phyloP scores from a whole-genome alignment of 371 early-diverging fungal species.

The Syncephalastrum contaminatum region DNA sequence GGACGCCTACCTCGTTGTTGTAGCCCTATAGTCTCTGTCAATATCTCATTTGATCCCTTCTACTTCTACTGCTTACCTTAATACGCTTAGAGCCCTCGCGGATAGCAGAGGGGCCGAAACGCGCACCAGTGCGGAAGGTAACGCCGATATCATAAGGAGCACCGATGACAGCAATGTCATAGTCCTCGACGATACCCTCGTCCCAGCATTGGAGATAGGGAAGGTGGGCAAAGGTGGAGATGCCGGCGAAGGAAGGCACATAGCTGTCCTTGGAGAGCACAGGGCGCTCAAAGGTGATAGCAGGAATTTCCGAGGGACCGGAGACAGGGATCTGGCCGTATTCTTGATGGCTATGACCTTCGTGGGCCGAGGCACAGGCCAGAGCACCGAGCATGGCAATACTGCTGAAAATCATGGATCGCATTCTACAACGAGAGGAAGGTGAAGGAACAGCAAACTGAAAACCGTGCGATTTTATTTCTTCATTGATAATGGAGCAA shows the following conservation, averaged over 20 bases:
- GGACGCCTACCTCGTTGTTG: conserved; percentile 32
- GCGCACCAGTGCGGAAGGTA: conserved; percentile 48
- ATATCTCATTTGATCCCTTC: background rate
- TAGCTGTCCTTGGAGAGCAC: conserved; percentile 33
- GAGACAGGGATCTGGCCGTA: conserved; percentile 17
- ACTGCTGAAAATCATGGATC: conserved; percentile 7
- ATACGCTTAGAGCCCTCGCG: conserved; percentile 46
- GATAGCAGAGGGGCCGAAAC: conserved; percentile 52
- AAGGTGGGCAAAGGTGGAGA: conserved; percentile 51
- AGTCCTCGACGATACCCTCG: conserved; percentile 30
- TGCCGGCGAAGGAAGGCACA: conserved; percentile 43
- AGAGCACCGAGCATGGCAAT: conserved; percentile 8
- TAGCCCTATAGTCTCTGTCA: conserved; percentile 23
- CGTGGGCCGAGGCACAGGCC: conserved; percentile 7
- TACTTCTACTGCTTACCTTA: conserved; percentile 18
- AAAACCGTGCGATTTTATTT: background rate
- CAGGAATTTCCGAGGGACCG: conserved; percentile 15
- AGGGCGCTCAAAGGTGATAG: conserved; percentile 20
- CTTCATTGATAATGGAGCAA: background rate
- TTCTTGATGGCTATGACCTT: conserved; percentile 12
- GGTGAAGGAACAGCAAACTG: conserved; percentile 1
- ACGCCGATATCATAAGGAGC: conserved; percentile 51
- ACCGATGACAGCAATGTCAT: conserved; percentile 51
- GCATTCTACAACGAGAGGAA: background rate
- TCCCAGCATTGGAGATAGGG: conserved; percentile 51